These are phyloP conservation scores for Erythrophleum fordii DNA, from an alignment of 306 rosid genomes.

Conservation along the genomic window DNA sequence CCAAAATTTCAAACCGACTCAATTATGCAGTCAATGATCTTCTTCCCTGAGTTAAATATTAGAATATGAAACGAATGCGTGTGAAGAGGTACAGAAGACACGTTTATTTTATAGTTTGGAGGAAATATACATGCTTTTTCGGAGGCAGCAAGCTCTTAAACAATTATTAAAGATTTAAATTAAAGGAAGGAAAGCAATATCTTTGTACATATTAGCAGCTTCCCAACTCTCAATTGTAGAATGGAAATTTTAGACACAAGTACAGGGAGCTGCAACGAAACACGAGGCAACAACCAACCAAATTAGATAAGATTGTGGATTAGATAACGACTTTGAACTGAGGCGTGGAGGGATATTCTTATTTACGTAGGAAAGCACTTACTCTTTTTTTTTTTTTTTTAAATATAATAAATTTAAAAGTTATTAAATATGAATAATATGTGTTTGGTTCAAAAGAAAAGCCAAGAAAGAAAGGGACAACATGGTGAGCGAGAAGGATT, in stretches of 20 bases:
- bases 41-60: not conserved
- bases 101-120: not conserved
- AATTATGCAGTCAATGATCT: not conserved
- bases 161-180: too few species aligned
- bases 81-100: not conserved
- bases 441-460: not conserved
- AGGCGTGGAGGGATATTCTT: not conserved
- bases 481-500: not conserved
- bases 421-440: not conserved
- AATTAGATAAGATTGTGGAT: constrained; percentile 10
- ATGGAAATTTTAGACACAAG: not conserved
- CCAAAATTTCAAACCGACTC: not conserved
- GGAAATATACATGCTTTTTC: not conserved
- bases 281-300: constrained; percentile 14
- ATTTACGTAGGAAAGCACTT: not conserved
- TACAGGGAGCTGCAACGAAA: not conserved
- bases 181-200: not conserved
- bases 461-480: not conserved
- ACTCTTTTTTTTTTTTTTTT: not conserved
- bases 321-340: not conserved
- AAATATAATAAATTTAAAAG: not conserved
- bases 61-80: not conserved
- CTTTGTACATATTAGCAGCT: not conserved
- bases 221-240: too few species aligned
- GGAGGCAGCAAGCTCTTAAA: not conserved